A percentile compares a stretch with the other conserved stretches of the same genome.
phyloP scores from a whole-genome alignment of 345 rosid species.

The Geranium rotundifolium region DNA sequence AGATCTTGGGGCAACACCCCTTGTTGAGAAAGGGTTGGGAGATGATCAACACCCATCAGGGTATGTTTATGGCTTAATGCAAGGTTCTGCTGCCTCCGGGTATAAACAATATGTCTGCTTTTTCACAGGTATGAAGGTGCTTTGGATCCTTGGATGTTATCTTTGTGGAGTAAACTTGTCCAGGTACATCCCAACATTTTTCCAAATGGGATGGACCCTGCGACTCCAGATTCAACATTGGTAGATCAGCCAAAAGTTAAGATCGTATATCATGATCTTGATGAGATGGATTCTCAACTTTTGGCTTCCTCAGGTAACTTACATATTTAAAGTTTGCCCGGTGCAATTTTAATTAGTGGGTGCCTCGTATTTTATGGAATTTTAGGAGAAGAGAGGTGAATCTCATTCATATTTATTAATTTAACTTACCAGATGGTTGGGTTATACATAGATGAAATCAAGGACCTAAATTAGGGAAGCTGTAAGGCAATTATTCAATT shows the following conservation, averaged over 20 bases:
- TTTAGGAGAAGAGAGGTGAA: too few species aligned
- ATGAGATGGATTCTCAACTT: conserved; percentile 13
- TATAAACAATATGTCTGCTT: neutral
- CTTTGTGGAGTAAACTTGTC: conserved; percentile 59
- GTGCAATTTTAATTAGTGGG: too few species aligned
- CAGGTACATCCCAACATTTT: conserved; percentile 48
- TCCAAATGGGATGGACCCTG: conserved; percentile 57
- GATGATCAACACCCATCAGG: conserved; percentile 98
- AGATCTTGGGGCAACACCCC: conserved; percentile 63
- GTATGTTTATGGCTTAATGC: conserved; percentile 28
- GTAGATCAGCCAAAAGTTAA: conserved; percentile 56
- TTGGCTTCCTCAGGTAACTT: conserved; percentile 38
- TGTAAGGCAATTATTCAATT: too few species aligned
- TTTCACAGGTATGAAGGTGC: conserved; percentile 73
- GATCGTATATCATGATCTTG: conserved; percentile 32
- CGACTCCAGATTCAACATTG: conserved; percentile 27
- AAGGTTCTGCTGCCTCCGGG: too few species aligned
- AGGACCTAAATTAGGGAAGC: too few species aligned
- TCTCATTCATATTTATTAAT: too few species aligned
- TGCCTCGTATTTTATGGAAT: too few species aligned
- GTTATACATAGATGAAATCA: too few species aligned
- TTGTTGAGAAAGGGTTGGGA: conserved; percentile 80
- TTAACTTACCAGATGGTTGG: too few species aligned
- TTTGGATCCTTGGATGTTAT: conserved; percentile 86
- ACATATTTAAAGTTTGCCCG: conserved; percentile 1